Base-by-base conservation (phyloP, 2,329 filamentous ascomycete species). In the Botrytis tulipae region DNA sequence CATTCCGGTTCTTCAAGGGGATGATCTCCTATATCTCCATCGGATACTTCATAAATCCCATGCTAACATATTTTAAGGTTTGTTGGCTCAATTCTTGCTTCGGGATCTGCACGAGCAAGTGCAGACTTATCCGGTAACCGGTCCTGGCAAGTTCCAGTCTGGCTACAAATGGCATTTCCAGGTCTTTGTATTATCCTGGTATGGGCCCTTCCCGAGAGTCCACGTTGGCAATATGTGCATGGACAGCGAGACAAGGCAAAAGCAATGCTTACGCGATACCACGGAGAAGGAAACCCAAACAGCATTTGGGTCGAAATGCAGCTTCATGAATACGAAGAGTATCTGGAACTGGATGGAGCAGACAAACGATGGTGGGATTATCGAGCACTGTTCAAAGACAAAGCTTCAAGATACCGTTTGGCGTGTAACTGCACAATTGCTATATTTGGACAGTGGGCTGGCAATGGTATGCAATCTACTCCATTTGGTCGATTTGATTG, bases 281-380 rank as follows among this genome's bases (percentile, higher is more conserved):
- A 88, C 75, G 86, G 87, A 66, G 84, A 88, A 61, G 87, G 86
- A 40, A 82, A 84, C 37, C 80, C 81, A 14, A 82, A 86, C 20
- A 85, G 86, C 73, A 82, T 86, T 2, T 84, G 87, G 75, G 87
- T 88, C 4, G 82, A 84, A 76, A 82, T 88, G 4, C 85, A 88
- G 77, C 79, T 85, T 66, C 78, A 79, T 51, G 85, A 86, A 77
- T 83, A 87, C 74, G 83, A 85, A 76, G 85, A 88, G 74, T 84
- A 86, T 81, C 77, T 83, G 14, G 83, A 84, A n/a, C 82, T 82
- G 12, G 84, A 87, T 70, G 86, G 84, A 12, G 85, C 85, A 1
- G 86, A 88, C 74, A 87, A 87, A 81, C 82, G 83, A 66, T 88
- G 86, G 85, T 87, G 85, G 84, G 86, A 88, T 77, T 88, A 87